phyloP scores from a whole-genome alignment of 768 basidiomycete genomes.

The Royoungia palumana region DNA sequence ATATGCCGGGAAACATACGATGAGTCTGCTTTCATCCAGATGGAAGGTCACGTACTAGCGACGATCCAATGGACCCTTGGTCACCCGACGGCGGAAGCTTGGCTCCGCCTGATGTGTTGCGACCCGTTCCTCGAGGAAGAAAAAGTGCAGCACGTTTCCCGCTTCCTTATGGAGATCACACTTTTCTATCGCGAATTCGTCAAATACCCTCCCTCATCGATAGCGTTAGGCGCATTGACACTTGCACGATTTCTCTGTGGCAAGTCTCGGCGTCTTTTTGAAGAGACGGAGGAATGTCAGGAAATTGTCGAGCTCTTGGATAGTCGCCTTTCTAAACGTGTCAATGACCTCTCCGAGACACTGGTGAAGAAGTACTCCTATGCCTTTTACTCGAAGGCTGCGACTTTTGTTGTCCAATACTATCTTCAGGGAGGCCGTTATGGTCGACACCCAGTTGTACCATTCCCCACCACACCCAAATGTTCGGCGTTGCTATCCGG shows the following conservation, averaged over 20 bases:
- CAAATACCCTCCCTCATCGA: slow-evolving; percentile 76
- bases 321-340: slow-evolving; percentile 77
- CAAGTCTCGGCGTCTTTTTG: slow-evolving; percentile 71
- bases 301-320: slow-evolving; percentile 87
- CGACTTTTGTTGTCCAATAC: slow-evolving; percentile 88
- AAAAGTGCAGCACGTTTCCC: slow-evolving; percentile 91
- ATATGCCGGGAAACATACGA: slow-evolving; percentile 98
- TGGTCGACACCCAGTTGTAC: slow-evolving; percentile 40
- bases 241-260: slow-evolving; percentile 87
- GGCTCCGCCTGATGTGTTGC: slow-evolving; percentile 84
- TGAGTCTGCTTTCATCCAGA: slow-evolving; percentile 96
- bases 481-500: slow-evolving; percentile 42
- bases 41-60: slow-evolving; percentile 95
- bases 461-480: slow-evolving; percentile 64
- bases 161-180: slow-evolving; percentile 99
- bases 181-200: slow-evolving; percentile 97
- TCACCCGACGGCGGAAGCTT: slow-evolving; percentile 96
- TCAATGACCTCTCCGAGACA: slow-evolving; percentile 93
- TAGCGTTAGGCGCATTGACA: slow-evolving; percentile 86
- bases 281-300: slow-evolving; percentile 80
- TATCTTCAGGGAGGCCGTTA: slow-evolving; percentile 88
- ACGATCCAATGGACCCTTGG: slow-evolving; percentile 97
- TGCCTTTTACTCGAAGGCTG: slow-evolving; percentile 94
- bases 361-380: slow-evolving; percentile 98
- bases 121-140: slow-evolving; percentile 76